A percentile compares a stretch with the other conserved stretches of the same genome.
phyloP scores from a whole-genome alignment of 106 monocot species.

The Dendrobium chrysotoxum region DNA sequence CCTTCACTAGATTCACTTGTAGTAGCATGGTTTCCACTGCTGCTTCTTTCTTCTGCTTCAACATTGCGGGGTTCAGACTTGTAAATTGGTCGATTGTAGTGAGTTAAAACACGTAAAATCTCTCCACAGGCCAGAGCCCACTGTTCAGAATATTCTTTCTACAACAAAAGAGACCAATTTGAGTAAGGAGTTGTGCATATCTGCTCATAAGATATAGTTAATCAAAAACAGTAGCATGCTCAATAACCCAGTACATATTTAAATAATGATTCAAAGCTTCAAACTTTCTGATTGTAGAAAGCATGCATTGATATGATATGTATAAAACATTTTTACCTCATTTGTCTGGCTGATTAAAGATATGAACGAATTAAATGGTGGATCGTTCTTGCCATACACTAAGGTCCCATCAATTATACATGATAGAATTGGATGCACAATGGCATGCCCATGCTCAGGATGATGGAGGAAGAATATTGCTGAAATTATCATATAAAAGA shows the following conservation, averaged over 20 bases:
- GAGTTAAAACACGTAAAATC: slow-evolving; percentile 93
- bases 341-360: slow-evolving; percentile 74
- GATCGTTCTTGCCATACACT: slow-evolving; percentile 58
- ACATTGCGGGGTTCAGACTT: slow-evolving; percentile 51
- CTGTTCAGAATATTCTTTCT: slow-evolving; percentile 98
- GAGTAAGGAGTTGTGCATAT: not conserved
- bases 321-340: slow-evolving; percentile 47
- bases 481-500: slow-evolving; percentile 22
- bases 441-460: slow-evolving; percentile 98
- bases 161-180: slow-evolving; percentile 13
- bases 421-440: slow-evolving; percentile 96
- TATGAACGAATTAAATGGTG: slow-evolving; percentile 93
- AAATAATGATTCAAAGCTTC: not conserved
- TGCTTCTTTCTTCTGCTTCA: slow-evolving; percentile 56
- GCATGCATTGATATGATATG: not conserved
- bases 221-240: not conserved
- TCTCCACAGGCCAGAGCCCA: slow-evolving; percentile 99
- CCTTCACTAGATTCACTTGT: slow-evolving; percentile 53
- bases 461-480: slow-evolving; percentile 94
- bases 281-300: not conserved
- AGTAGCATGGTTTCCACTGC: slow-evolving; percentile 40
- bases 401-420: slow-evolving; percentile 90
- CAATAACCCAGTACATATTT: not conserved
- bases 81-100: slow-evolving; percentile 91
- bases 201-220: not conserved